A percentile compares a stretch with the other conserved stretches of the same genome.
Conservation (phyloP, 139 green algal species). For the Volvox africanus region DNA sequence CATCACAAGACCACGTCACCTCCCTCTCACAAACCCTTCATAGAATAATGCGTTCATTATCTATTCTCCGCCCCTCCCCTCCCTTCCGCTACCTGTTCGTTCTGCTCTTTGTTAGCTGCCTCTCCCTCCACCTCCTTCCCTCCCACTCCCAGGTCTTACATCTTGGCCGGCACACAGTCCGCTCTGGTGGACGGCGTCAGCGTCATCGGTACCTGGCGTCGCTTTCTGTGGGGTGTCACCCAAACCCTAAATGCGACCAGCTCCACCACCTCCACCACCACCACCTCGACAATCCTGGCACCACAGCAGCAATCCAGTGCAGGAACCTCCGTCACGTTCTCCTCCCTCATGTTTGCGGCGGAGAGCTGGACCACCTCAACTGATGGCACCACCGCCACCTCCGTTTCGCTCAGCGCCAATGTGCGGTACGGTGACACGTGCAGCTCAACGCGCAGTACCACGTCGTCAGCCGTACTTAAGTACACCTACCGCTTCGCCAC, state of each 20-base stretch:
- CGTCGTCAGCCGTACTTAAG: conserved; percentile 30
- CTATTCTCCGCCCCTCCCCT: neutral
- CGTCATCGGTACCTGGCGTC: conserved; percentile 13
- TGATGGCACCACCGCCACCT: neutral
- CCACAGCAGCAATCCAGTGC: neutral
- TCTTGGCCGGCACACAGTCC: conserved; percentile 25
- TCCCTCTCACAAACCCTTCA: no score
- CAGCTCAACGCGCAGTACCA: neutral
- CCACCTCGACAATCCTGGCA: neutral
- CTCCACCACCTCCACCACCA: neutral
- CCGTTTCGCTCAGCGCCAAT: conserved; percentile 9
- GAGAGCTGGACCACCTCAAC: conserved; percentile 12
- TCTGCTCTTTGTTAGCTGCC: no score
- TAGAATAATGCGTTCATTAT: no score
- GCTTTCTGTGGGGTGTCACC: conserved; percentile 19
- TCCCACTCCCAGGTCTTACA: neutral
- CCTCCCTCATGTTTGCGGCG: conserved; percentile 16
- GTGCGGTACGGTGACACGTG: conserved; percentile 17
- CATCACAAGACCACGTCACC: no score
- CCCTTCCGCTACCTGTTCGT: neutral
- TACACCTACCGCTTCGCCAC: conserved; percentile 32
- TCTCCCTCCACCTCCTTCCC: neutral
- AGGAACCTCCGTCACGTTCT: neutral
- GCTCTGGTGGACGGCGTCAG: neutral
- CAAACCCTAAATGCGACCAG: neutral